Conservation (phyloP, 2,329 filamentous ascomycete species). For the Pleoardoris graminearum region DNA sequence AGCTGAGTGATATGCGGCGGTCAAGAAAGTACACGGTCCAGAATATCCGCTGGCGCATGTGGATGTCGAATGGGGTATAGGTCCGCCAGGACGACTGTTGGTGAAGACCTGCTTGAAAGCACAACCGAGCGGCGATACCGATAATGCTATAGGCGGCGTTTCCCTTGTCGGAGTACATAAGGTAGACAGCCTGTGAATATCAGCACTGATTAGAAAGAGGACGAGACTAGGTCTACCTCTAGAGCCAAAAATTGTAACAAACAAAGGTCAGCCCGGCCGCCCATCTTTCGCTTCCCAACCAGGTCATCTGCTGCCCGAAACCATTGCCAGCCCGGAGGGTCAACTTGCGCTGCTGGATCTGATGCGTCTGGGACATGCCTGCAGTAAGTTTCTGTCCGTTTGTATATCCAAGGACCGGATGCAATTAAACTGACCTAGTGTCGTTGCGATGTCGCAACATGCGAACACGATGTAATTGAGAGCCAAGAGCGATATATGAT, state of each 20-base stretch:
- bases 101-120: slow-evolving; percentile 36
- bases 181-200: slow-evolving; percentile 31
- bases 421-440: background rate
- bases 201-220: background rate
- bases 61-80: slow-evolving; percentile 19
- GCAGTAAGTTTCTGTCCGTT: background rate
- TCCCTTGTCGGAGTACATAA: slow-evolving; percentile 29
- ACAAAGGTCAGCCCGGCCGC: slow-evolving; percentile 25
- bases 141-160: slow-evolving; percentile 36
- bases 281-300: slow-evolving; percentile 28
- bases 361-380: slow-evolving; percentile 1
- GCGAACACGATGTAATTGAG: slow-evolving; percentile 39
- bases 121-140: slow-evolving; percentile 31
- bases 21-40: slow-evolving; percentile 36
- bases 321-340: slow-evolving; percentile 36
- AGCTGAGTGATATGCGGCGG: slow-evolving; percentile 35
- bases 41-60: slow-evolving; percentile 32
- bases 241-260: slow-evolving; percentile 35
- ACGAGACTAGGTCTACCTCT: slow-evolving; percentile 21
- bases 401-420: background rate
- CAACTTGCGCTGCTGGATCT: slow-evolving; percentile 5
- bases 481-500: slow-evolving; percentile 31
- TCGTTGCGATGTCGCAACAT: slow-evolving; percentile 20
- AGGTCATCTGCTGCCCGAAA: slow-evolving; percentile 32
- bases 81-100: slow-evolving; percentile 27